Conservation (phyloP, 2,329 filamentous ascomycete genomes). For the Fonsecaea multimorphosa region DNA sequence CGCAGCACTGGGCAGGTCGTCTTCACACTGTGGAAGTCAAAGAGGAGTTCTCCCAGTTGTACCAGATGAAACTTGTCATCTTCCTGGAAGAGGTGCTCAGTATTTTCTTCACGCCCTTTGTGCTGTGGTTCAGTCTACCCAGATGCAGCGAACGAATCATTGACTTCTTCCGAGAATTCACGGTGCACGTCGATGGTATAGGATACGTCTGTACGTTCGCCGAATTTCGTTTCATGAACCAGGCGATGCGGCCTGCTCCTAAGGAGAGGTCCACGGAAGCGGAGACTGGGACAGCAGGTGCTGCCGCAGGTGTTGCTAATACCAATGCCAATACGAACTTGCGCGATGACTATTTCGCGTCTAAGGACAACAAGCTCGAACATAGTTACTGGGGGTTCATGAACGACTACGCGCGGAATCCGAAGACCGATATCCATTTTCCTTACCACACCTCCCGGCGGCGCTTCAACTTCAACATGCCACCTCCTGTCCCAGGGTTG, state of each 20-base stretch:
- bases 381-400: slow-evolving; percentile 94
- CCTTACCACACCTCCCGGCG: slow-evolving; percentile 61
- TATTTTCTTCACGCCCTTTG: slow-evolving; percentile 87
- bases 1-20: slow-evolving; percentile 83
- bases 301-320: slow-evolving; percentile 49
- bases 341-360: slow-evolving; percentile 89
- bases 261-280: slow-evolving; percentile 42
- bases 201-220: slow-evolving; percentile 98
- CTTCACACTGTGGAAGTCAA: slow-evolving; percentile 96
- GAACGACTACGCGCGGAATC: slow-evolving; percentile 84
- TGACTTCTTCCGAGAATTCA: slow-evolving; percentile 98
- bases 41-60: slow-evolving; percentile 84
- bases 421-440: slow-evolving; percentile 69
- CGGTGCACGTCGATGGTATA: slow-evolving; percentile 92
- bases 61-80: slow-evolving; percentile 89
- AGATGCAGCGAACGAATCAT: slow-evolving; percentile 90
- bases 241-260: slow-evolving; percentile 53
- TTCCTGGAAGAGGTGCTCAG: slow-evolving; percentile 92
- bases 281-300: slow-evolving; percentile 10
- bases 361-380: slow-evolving; percentile 98
- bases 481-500: slow-evolving; percentile 74
- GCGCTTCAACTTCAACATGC: slow-evolving; percentile 78
- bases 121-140: slow-evolving; percentile 84
- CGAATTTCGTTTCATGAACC: slow-evolving; percentile 94
- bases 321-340: slow-evolving; percentile 44